A percentile compares a stretch with the other conserved stretches of the same genome.
Conservation (phyloP, 2,329 filamentous ascomycete species). For the Fusarium acutatum region DNA sequence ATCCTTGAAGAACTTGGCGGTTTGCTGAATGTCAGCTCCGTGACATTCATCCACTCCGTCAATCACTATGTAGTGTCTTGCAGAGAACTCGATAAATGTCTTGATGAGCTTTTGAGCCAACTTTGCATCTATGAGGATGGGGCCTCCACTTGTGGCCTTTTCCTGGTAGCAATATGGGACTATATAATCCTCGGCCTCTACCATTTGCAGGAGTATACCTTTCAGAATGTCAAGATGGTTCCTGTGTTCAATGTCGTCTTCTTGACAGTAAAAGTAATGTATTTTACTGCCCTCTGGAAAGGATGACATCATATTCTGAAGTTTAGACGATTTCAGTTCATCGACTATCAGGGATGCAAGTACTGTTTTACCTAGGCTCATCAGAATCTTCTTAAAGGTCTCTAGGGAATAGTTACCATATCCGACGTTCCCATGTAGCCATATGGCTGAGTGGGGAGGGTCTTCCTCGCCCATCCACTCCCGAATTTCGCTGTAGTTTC, state of each 20-base stretch:
- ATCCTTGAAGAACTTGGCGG: not conserved
- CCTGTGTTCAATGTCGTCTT: not conserved
- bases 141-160: not conserved
- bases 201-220: not conserved
- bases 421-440: not conserved
- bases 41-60: not conserved
- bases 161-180: not conserved
- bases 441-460: not conserved
- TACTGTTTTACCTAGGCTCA: not conserved
- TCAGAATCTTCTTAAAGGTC: fast-evolving
- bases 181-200: not conserved
- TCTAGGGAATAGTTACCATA: not conserved
- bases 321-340: not conserved
- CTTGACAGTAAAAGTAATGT: slow-evolving; percentile 9
- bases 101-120: not conserved
- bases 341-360: not conserved
- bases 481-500: not conserved
- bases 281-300: not conserved
- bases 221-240: not conserved
- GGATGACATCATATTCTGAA: fast-evolving
- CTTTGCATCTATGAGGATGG: not conserved
- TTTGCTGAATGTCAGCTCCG: not conserved
- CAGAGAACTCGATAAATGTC: not conserved
- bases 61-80: not conserved
- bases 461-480: slow-evolving; percentile 8